Evolutionary conservation across 1,284 basidiomycete genomes (phyloP), one percentile per base, ranked within the genome.

Genomic region (Ustilago tritici): DNA sequence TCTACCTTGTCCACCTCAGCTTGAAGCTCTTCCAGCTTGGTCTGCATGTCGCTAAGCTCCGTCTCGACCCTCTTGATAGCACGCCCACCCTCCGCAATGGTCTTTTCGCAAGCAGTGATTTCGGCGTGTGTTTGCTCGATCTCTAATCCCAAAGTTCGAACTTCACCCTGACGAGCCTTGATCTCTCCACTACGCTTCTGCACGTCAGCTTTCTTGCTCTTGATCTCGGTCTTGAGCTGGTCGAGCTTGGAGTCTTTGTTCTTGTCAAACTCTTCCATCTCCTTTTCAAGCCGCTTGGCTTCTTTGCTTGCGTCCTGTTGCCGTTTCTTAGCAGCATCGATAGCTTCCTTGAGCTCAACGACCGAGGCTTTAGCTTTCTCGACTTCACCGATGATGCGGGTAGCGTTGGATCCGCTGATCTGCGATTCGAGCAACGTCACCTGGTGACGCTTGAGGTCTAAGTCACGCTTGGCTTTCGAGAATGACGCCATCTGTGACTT

Each of bases 221-320:
- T 89, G 74, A 98, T 94, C 68, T 92, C 91, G 28, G 89, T 90
- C 92, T 94, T 84, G 80, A 99, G 91, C 86, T 98, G 93, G 47
- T 93, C 93, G 63, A 95, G 93, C 88, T 99, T 99, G 55, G 94
- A 94, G 65, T 98, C 96, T 87, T 98, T 97, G 89, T 99, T 95
- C 86, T 95, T 92, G 88, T 97, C 95, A 88, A 99, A 98, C 88
- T 99, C 97, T 61, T 91, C 91, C 95, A 99, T 98, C 86, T 99
- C 97, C 83, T 92, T 92, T 87, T 98, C 93, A 31, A 98, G 91
- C 76, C 92, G 93, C 87, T 92, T 92, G 84, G 91, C 91, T 73
- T 98, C 95, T 0, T 89, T 91, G 61, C 91, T 88, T 0, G 94
- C 93, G 2, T 88, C 89, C 78, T 90, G 90, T 85, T 96, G 93